Conservation (phyloP, 2,329 filamentous ascomycete species). For the Sodiomyces alkalinus region DNA sequence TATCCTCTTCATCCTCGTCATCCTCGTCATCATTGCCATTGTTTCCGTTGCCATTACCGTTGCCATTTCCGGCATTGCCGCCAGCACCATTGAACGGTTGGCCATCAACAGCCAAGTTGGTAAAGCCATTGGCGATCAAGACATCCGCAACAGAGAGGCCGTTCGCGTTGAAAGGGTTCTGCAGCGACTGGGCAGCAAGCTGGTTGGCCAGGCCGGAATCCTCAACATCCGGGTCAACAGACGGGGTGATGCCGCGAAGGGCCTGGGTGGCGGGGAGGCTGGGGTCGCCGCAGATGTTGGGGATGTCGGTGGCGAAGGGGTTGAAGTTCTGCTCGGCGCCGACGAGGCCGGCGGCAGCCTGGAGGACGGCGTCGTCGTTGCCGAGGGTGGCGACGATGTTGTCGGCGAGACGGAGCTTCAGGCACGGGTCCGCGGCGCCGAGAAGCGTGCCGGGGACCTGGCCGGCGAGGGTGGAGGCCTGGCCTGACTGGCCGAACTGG, state of each 20-base stretch:
- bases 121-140: slow-evolving; percentile 45
- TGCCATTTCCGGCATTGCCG: slow-evolving; percentile 6
- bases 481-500: slow-evolving; percentile 38
- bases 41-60: slow-evolving; percentile 1
- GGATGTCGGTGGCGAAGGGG: slow-evolving; percentile 43
- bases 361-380: slow-evolving; percentile 40
- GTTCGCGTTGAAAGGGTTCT: slow-evolving; percentile 37
- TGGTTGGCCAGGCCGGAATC: slow-evolving; percentile 43
- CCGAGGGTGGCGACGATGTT: slow-evolving; percentile 47
- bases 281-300: slow-evolving; percentile 48
- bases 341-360: slow-evolving; percentile 46
- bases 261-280: slow-evolving; percentile 42
- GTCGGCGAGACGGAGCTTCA: slow-evolving; percentile 50
- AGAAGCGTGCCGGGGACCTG: slow-evolving; percentile 46
- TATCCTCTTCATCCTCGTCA: neutral
- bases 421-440: slow-evolving; percentile 50
- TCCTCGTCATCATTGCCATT: neutral
- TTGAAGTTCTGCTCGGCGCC: slow-evolving; percentile 62
- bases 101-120: slow-evolving; percentile 38
- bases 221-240: slow-evolving; percentile 48
- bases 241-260: slow-evolving; percentile 51
- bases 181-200: slow-evolving; percentile 36
- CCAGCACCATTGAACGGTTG: slow-evolving; percentile 17
- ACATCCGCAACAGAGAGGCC: slow-evolving; percentile 54
- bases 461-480: slow-evolving; percentile 48